Evolutionary conservation across 352 stramenopile species (phyloP), one percentile per base, ranked within the genome.

Genomic region (Aphanomyces euteiches): DNA sequence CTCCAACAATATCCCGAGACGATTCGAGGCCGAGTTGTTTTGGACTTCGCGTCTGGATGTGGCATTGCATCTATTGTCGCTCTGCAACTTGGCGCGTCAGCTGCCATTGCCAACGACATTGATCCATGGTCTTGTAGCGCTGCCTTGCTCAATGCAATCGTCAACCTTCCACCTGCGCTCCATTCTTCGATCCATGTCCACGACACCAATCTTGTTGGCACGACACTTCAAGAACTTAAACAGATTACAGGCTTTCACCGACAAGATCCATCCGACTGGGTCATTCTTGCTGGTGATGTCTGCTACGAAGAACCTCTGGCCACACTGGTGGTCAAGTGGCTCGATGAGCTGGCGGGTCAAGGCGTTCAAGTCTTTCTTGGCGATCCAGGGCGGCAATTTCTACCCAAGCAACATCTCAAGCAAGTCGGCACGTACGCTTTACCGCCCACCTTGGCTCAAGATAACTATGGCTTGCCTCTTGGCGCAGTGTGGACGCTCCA

Each of bases 231-330:
- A 15, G 48, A 45, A 19, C 28, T 37, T 37, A 3, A 28, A 28
- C n/a, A 47, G 37, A 17, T 36, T 15, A 5, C 13, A 17, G 15
- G 5, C 39, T 28, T 45, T 4, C 12, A 60, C 8, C 5, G 19
- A 5, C 13, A 15, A 1, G 47, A 47, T 21, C 15, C 64, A 15
- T 47, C 64, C 17, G 37, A 70, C 36, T 54, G 56, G 40, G 54
- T 70, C 38, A 48, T 70, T 8, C 54, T 70, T 21, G 64, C 64
- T 3, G 64, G 64, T n/a, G 64, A 70, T 28, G 64, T 70, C 7
- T 70, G 64, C 64, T 70, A 70, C 54, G 64, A 70, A 61, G 64
- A 70, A 43, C 34, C 36, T 6, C 39, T 70, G 8, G 64, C 64
- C 4, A 21, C 40, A 3, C 5, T 45, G 37, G 64, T 70, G 7